Evolutionary conservation across 306 rosid genomes (phyloP), one percentile per base, ranked within the genome.

Genomic region (Sesbania bispinosa): DNA sequence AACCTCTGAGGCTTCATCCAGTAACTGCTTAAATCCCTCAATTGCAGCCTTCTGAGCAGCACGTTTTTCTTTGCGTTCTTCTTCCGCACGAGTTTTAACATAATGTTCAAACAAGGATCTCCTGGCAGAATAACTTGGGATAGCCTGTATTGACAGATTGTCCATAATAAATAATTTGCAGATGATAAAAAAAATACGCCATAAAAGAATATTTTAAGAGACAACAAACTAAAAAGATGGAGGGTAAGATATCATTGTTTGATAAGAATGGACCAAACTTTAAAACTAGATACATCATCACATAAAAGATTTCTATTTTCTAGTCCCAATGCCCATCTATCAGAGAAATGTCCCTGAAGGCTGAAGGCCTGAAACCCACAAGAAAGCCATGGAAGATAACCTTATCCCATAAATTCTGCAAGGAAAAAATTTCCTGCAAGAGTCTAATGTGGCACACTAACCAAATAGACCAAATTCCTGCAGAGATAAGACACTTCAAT

Each of bases 31-130:
- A 76, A 87, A 94, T 80, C 92, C 96, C 88, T 89, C 95, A 50
- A 89, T 53, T 53, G 93, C 95, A 77, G 97, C 99, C 80, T 85
- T 94, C 41, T 86, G 99, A 63, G 97, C 96, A 55, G 97, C 97
- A 63, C 99, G 89, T 53, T 91, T 94, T 79, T 94, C 99, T 79
- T 91, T 94, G 39, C 99, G 88, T 64, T 91, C 99, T 82, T 89
- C 99, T 88, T 91, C 99, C 16, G 97, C 95, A 55, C 99, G 99
- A 42, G 94, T 94, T 83, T 94, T 94, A 52, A 94, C 99, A 71
- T 79, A 94, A 82, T 94, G 99, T 80, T 94, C 99, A 75, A 94
- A 94, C 86, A 94, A 85, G 75, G 99, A 80, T 85, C 97, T 84
- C 85, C 99, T 80, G 26, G 97, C 87, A 47, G 97, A 88, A 79